Base-by-base conservation (phyloP, 352 stramenopile species). In the Phytophthora hibernalis region DNA sequence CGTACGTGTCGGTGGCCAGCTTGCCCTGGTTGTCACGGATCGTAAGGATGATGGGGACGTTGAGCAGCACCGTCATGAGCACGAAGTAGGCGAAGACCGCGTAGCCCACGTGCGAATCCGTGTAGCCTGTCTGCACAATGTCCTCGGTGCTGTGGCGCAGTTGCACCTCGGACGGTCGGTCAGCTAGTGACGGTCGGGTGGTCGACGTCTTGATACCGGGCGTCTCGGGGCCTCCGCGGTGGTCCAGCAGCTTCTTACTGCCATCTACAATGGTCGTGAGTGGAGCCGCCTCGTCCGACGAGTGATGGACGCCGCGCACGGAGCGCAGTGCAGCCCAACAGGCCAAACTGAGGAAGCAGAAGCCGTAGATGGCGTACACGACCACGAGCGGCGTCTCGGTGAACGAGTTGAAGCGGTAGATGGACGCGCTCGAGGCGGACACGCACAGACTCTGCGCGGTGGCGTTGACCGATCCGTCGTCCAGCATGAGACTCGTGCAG, bases 21-120 rank as follows among this genome's bases (percentile, higher is more conserved):
- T 85, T 77, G 50, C 77, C 76, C 58, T 83, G 80, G 62, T 87
- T 86, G 63, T 91, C 82, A 21, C 70, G 68, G 35, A 84, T 88
- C 28, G 72, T 66, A 8, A 86, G 61, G 26, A 91, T 77, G 31
- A 89, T 69, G 0, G 79, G 77, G 54, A 85, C 75, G 64, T 83
- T 88, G 18, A 91, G 65, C 38, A 79, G 67, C 51, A 88, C 61
- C 15, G 80, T 83, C 65, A 83, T 73, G 30, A 88, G 56, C 38
- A 81, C 54, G 28, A 87, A 88, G 72, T 91, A 91, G n/a, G 44
- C 66, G 48, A 89, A 82, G 61, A 89, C 75, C 10, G 72, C 3
- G 54, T 76, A 76, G 10, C 79, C 81, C 5, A 81, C 43, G 6
- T 54, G n/a, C 30, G 82, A 92, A 26, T 70, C 52, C 16, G 70